Evolutionary conservation across 2,329 filamentous ascomycete species (phyloP), one percentile per base, ranked within the genome.

Genomic region (Chalara sp.): DNA sequence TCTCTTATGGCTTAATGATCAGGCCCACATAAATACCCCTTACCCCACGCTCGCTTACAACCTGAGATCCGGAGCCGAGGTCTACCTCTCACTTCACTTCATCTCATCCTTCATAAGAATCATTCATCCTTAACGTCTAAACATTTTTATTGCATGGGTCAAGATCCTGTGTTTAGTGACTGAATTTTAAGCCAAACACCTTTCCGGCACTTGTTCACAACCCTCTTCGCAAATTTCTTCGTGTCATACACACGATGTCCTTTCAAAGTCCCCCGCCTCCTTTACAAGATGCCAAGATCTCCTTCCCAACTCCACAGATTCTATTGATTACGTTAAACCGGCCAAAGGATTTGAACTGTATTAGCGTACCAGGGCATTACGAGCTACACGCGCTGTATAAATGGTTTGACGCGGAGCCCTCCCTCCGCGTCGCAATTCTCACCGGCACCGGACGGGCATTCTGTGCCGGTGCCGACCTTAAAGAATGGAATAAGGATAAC

Each of bases 391-490:
- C 60, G 3, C 62, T 79, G 5, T 84, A 75, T 72, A 63, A 68
- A 12, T 85, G 80, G 76, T 84, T 79, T 64, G 84, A 87, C 61
- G 63, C 61, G n/a, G 76, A 86, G 64, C 76, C 81, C 1, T 66
- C 67, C 1, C 73, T 64, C 44, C 76, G 78, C 44, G 81, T 79
- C 61, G 82, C 79, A 44, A 73, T 87, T 2, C 62, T 87, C 44
- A 45, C 43, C 1, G 84, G 84, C 21, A 68, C 70, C 0, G 83
- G 81, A 0, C 71, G 80, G 7, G 81, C 82, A 0, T 87, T 87
- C 61, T 87, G 81, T 64, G 81, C 83, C 0, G 84, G 84, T 12
- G 81, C 81, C 33, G 84, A 87, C 61, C 72, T 87, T 13, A 81
- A 81, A 64, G 82, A 86, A 67, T 60, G 63, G 35, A 54, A 46